phyloP scores from a whole-genome alignment of 164 flowering plant genomes.

The Platanus orientalis region DNA sequence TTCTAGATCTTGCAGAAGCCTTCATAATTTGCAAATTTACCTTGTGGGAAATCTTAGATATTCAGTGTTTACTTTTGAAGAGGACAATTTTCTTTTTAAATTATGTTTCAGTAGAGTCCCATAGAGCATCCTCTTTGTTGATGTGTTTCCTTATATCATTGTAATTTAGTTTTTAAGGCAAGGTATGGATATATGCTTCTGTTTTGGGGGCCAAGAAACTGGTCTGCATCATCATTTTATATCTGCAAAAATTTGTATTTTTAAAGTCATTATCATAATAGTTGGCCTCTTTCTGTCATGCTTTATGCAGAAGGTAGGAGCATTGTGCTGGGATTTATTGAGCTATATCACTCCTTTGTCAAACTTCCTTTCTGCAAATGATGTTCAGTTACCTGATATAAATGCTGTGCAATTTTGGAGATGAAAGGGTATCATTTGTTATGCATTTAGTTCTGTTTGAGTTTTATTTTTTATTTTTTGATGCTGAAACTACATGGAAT shows the following conservation, averaged over 20 bases:
- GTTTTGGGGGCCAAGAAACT: no score
- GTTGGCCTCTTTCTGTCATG: background rate
- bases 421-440: constrained; percentile 28
- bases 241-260: background rate
- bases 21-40: no score
- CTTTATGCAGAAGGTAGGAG: constrained; percentile 9
- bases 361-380: constrained; percentile 6
- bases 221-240: no score
- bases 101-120: no score
- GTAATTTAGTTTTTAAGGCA: no score
- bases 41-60: no score
- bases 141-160: no score
- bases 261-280: constrained; percentile 1
- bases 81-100: no score
- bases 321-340: background rate
- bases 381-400: constrained; percentile 12
- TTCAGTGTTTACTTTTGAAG: no score
- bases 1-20: no score
- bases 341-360: background rate
- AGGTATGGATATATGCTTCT: no score
- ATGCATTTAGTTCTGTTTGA: background rate
- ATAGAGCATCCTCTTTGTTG: no score
- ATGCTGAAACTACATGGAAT: background rate
- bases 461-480: background rate
- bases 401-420: constrained; percentile 22